phyloP scores from a whole-genome alignment of 78 protist species.

The Protostelium mycophagum region DNA sequence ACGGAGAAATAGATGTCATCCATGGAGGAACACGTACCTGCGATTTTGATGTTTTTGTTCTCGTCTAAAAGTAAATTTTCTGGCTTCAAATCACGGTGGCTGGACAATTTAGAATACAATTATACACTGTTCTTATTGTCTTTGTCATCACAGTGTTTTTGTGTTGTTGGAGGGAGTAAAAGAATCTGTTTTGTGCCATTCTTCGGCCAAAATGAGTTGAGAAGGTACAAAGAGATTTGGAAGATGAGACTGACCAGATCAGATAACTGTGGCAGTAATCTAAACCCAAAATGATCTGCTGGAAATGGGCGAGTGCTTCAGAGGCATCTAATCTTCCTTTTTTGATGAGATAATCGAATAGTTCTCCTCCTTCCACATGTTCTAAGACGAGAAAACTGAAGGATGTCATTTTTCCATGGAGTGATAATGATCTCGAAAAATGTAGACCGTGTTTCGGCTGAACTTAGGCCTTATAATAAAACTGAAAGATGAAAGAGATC shows the following conservation, averaged over 20 bases:
- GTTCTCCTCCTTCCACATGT: constrained; percentile 88
- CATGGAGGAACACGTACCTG: background rate
- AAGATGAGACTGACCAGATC: constrained; percentile 25
- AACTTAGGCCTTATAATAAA: background rate
- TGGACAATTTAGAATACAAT: no score
- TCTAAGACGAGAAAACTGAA: constrained; percentile 82
- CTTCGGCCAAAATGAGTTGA: no score
- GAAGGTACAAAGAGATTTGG: background rate
- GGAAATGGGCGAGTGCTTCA: constrained; percentile 81
- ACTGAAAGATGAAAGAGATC: background rate
- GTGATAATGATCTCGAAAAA: background rate
- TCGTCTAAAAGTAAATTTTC: constrained; percentile 86
- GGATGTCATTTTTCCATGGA: background rate
- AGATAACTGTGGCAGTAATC: constrained; percentile 81
- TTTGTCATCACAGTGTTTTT: constrained; percentile 38
- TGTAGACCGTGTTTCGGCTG: background rate
- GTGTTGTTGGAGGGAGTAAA: background rate
- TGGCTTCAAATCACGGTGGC: constrained; percentile 98
- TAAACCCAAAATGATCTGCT: constrained; percentile 77
- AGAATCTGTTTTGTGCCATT: no score
- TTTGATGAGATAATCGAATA: constrained; percentile 80
- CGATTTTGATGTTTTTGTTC: constrained; percentile 55
- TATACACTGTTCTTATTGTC: no score
- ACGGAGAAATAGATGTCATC: background rate
- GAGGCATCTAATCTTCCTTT: constrained; percentile 58